These are phyloP conservation scores for Termitomyces sp. DNA, from an alignment of 768 basidiomycete genomes.

Conservation along the genomic window DNA sequence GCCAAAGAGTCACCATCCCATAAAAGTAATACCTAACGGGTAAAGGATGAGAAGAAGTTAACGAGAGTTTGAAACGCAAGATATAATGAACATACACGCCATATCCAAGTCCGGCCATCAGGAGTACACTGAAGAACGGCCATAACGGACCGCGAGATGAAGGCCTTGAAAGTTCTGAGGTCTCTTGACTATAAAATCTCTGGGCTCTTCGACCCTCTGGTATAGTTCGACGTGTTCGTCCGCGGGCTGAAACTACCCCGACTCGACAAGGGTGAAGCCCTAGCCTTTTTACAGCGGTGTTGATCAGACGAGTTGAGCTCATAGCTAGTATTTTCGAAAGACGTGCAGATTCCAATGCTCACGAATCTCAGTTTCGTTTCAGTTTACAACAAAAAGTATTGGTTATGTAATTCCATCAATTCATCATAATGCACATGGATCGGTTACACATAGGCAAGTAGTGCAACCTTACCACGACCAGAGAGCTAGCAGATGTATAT, in stretches of 20 bases:
- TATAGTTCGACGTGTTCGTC: neutral
- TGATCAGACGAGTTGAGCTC: neutral
- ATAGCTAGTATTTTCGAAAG: neutral
- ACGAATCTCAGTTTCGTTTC: too few species aligned
- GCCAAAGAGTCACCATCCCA: constrained; percentile 61
- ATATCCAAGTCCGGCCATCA: constrained; percentile 31
- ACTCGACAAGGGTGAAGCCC: neutral
- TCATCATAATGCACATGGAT: too few species aligned
- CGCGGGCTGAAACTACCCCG: neutral
- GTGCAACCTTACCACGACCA: neutral
- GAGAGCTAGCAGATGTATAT: neutral
- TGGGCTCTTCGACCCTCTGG: neutral
- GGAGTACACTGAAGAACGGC: constrained; percentile 26
- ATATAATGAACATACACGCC: constrained; percentile 28
- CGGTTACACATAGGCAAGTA: neutral
- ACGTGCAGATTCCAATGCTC: too few species aligned
- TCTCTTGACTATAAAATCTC: constrained; percentile 2
- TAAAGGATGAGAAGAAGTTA: neutral
- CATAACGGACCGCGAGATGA: constrained; percentile 32
- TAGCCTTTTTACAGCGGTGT: neutral
- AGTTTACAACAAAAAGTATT: too few species aligned
- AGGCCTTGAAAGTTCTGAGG: neutral
- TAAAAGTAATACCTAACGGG: constrained; percentile 51
- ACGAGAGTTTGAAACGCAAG: constrained; percentile 4
- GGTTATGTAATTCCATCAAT: too few species aligned